Conservation (phyloP, 148 eudicot species). For the Agrostemma githago region DNA sequence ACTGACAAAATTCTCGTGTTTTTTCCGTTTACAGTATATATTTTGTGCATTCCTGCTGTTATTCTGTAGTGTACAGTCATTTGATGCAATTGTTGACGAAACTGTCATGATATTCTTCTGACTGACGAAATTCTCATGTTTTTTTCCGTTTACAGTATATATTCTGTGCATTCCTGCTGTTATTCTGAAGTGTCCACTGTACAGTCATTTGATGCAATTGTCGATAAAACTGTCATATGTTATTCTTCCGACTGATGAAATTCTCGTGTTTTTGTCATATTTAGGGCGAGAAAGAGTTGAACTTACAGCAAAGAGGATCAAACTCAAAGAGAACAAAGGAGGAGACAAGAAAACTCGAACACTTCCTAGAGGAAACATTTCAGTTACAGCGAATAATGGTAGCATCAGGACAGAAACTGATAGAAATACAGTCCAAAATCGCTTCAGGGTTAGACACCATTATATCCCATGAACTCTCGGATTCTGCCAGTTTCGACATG, state of each 20-base stretch:
- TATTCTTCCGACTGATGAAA: background rate
- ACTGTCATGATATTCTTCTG: background rate
- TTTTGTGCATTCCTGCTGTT: no score
- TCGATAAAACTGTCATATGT: background rate
- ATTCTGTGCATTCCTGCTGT: no score
- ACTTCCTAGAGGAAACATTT: conserved; percentile 84
- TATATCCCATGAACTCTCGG: conserved; percentile 32
- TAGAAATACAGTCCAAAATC: conserved; percentile 68
- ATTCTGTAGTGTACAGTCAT: no score
- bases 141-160: no score
- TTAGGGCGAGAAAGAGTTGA: conserved; percentile 55
- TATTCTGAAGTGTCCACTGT: no score
- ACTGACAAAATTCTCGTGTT: no score
- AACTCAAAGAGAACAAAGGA: conserved; percentile 44
- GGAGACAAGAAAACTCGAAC: conserved; percentile 57
- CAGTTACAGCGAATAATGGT: conserved; percentile 86
- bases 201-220: background rate
- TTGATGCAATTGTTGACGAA: background rate
- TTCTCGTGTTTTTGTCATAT: background rate
- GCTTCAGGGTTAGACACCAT: conserved; percentile 47
- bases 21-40: no score
- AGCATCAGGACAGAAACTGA: conserved; percentile 88
- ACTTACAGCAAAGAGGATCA: conserved; percentile 31
- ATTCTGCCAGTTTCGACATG: conserved; percentile 54
- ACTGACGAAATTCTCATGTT: no score